Evolutionary conservation across 2,329 filamentous ascomycete genomes (phyloP).

Genomic region (Anisogramma anomala): DNA sequence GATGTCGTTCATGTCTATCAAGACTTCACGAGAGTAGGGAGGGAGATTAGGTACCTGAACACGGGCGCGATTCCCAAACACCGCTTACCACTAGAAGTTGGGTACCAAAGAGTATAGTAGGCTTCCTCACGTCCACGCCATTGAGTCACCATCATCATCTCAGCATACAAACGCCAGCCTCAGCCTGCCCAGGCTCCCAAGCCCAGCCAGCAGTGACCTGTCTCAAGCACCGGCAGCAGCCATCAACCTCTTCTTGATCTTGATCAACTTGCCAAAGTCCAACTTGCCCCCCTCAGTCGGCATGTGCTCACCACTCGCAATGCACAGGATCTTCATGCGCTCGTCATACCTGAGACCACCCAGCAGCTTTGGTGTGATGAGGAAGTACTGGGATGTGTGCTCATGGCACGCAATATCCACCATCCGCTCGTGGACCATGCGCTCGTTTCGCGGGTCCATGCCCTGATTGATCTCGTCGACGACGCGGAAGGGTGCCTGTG

Average conservation of each 20-base stretch:
- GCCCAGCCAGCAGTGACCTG: background rate
- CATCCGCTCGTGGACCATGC: conserved; percentile 96
- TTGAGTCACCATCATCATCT: no score
- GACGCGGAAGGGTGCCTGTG: conserved; percentile 89
- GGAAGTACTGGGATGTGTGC: conserved; percentile 77
- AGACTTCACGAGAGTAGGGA: no score
- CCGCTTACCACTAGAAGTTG: no score
- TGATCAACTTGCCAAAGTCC: conserved; percentile 37
- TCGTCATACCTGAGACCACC: conserved; percentile 74
- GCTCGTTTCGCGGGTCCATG: conserved; percentile 97
- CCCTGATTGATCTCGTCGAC: conserved; percentile 99
- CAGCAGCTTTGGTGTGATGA: conserved; percentile 93
- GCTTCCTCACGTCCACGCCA: no score
- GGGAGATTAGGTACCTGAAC: no score
- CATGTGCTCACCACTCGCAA: conserved; percentile 75
- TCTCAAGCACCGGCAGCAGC: conserved; percentile 19
- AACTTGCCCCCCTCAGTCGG: conserved; percentile 40
- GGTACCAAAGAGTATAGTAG: no score
- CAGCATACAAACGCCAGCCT: no score
- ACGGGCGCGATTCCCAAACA: no score
- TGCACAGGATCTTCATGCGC: conserved; percentile 88
- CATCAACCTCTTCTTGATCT: conserved; percentile 30
- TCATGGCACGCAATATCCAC: conserved; percentile 91
- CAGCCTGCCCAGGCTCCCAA: background rate
- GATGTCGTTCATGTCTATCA: no score